Evolutionary conservation across 495 filamentous ascomycete species (phyloP), one percentile per base, ranked within the genome.

Genomic region (Cercophora newfieldiana): DNA sequence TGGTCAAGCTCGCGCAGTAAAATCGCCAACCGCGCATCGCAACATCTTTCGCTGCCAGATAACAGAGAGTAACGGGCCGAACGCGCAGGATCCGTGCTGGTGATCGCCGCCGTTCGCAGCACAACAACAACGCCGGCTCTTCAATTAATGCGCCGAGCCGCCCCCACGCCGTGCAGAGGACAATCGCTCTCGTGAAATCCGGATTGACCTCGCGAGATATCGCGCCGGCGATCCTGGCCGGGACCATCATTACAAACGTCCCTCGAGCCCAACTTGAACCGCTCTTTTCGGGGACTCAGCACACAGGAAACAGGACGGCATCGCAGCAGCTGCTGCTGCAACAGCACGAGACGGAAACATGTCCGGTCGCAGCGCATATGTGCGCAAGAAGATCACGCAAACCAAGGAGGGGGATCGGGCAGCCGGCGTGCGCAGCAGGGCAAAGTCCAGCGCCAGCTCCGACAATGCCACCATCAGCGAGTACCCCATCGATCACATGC

Each of bases 301-400:
- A 16, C 12, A 44, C 4, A 33, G 12, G 5, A 33, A 4, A 44
- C 37, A 44, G 18, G 5, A n/a, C 22, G 29, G 59, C 22, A 59
- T 53, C 26, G n/a, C 26, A 12, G n/a, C 53, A 28, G 10, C n/a
- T n/a, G n/a, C n/a, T n/a, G n/a, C n/a, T n/a, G n/a, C 53, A 56
- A n/a, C 50, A 53, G 29, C n/a, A 47, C 30, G 25, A n/a, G 30
- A 8, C 28, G 51, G 47, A 30, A 77, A 50, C 62, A 85, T 85
- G 83, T 85, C 83, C n/a, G 83, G 83, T 57, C 75, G 83, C 53
- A 85, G 83, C 68, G 83, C 83, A 19, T 79, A 83, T 68, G 82
- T 84, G 64, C 77, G 83, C 62, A 85, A 84, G 69, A 82, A 82
- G 75, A 83, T 80, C 70, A 81, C 78, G 0, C 79, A 81, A 54